These are phyloP conservation scores for Mycoemilia scoparia DNA, from an alignment of 192 early-diverging fungal species.

Conservation along the genomic window DNA sequence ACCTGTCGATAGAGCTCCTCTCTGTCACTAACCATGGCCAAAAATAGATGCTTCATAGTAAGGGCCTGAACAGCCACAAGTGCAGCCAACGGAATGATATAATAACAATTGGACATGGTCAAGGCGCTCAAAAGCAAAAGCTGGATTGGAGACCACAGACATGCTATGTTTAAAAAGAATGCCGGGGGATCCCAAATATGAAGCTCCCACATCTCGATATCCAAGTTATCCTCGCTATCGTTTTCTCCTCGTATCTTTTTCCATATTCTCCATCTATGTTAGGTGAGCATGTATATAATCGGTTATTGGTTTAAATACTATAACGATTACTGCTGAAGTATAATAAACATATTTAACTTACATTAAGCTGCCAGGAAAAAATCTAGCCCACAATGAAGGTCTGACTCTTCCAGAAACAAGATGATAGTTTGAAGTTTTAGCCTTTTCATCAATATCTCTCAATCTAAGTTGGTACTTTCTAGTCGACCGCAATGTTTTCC, in stretches of 20 bases:
- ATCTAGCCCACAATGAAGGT: too few relatives aligned
- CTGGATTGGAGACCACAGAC: constrained; percentile 46
- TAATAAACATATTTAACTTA: too few relatives aligned
- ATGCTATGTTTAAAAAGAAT: constrained; percentile 26
- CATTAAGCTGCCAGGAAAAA: too few relatives aligned
- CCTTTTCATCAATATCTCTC: too few relatives aligned
- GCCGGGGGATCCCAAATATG: constrained; percentile 25
- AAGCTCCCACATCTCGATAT: constrained; percentile 29
- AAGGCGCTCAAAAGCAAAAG: constrained; percentile 31
- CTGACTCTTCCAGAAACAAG: too few relatives aligned
- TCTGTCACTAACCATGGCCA: constrained; percentile 34
- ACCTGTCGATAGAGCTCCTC: constrained; percentile 39
- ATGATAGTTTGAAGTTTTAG: too few relatives aligned
- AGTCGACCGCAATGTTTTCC: too few relatives aligned
- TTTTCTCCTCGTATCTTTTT: neutral
- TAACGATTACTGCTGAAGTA: too few relatives aligned
- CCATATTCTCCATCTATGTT: constrained; percentile 5
- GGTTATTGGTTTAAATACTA: too few relatives aligned
- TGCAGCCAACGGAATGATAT: constrained; percentile 32
- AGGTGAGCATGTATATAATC: too few relatives aligned
- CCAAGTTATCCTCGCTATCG: constrained; percentile 12
- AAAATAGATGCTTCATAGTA: constrained; percentile 12
- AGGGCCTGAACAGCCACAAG: constrained; percentile 32
- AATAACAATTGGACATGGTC: constrained; percentile 33
- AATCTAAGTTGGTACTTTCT: too few relatives aligned